A percentile compares a stretch with the other conserved stretches of the same genome.
Conservation (phyloP, 129 eudicot genomes). For the Erigeron canadensis region DNA sequence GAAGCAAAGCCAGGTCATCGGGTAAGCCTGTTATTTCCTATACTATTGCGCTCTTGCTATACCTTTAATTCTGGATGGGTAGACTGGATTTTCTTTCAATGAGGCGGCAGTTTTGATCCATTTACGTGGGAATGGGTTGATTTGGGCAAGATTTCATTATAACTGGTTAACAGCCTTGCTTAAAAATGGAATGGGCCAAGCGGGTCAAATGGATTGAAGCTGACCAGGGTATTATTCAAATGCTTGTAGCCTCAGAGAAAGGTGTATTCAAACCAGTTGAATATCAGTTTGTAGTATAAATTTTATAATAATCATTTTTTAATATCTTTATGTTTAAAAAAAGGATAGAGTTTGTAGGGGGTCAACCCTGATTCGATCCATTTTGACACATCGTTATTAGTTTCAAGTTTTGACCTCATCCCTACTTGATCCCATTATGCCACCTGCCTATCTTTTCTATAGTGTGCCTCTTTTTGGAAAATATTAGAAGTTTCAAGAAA, state of each 20-base stretch:
- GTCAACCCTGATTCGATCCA: background rate
- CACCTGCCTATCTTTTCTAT: too few relatives aligned
- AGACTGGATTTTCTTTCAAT: too few relatives aligned
- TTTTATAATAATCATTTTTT: too few relatives aligned
- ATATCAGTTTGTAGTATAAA: background rate
- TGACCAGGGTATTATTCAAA: too few relatives aligned
- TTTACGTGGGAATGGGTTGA: background rate
- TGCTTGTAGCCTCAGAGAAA: background rate
- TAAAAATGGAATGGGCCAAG: background rate
- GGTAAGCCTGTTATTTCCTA: constrained; percentile 32
- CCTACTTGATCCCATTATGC: too few relatives aligned
- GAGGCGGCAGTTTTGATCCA: background rate
- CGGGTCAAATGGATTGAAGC: background rate
- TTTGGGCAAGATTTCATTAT: background rate
- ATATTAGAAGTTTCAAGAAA: too few relatives aligned
- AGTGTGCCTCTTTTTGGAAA: too few relatives aligned
- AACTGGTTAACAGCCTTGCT: background rate
- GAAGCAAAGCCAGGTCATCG: constrained; percentile 36
- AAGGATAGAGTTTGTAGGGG: background rate
- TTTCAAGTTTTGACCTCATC: too few relatives aligned
- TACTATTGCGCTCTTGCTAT: background rate
- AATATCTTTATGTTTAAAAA: too few relatives aligned
- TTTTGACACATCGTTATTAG: too few relatives aligned
- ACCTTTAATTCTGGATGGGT: too few relatives aligned
- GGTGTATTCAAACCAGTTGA: background rate